Base-by-base conservation (phyloP, 495 filamentous ascomycete species). In the Alectoria sarmentosa region DNA sequence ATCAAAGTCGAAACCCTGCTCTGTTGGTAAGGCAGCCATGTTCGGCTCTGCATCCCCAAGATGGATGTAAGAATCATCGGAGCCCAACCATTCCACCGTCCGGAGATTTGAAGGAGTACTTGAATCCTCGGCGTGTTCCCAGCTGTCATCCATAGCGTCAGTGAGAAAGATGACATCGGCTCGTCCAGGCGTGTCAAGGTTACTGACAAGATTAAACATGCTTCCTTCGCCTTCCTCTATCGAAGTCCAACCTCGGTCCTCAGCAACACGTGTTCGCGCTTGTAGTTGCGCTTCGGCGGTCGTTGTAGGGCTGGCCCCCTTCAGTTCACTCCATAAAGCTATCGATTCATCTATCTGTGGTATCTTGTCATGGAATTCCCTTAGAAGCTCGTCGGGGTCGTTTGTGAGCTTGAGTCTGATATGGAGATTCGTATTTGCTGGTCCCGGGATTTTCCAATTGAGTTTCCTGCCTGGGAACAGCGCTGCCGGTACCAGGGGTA, bases 21-120 rank as follows among this genome's bases (percentile, higher is more conserved):
- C 54, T 17, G n/a, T 19, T 59, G 38, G 21, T 14, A 42, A 17
- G n/a, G 39, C 41, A 44, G 55, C 55, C 52, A 15, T 57, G 15
- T 36, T 32, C 10, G 61, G 26, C 61, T 57, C 28, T n/a, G 32
- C 41, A 59, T 59, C 56, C 32, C 41, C 41, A 36, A 64, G 13
- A 32, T 64, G 62, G 30, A 59, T 32, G n/a, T 59, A 60, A 23
- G 62, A 64, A 14, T 42, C 62, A 30, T 64, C 62, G 44, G 57
- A 57, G 17, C 55, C 61, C 37, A 63, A 41, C 61, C 61, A 63
- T 41, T 57, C 61, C 7, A 57, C 23, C 0, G 61, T 55, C 28
- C 61, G 57, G 38, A 57, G 37, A 26, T 63, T 63, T 26, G 30
- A 30, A 17, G 61, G 61, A 1, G 57, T 9, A 34, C 23, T 30